Evolutionary conservation across 2,329 filamentous ascomycete species (phyloP).

Genomic region (Elsinoe necatrix): DNA sequence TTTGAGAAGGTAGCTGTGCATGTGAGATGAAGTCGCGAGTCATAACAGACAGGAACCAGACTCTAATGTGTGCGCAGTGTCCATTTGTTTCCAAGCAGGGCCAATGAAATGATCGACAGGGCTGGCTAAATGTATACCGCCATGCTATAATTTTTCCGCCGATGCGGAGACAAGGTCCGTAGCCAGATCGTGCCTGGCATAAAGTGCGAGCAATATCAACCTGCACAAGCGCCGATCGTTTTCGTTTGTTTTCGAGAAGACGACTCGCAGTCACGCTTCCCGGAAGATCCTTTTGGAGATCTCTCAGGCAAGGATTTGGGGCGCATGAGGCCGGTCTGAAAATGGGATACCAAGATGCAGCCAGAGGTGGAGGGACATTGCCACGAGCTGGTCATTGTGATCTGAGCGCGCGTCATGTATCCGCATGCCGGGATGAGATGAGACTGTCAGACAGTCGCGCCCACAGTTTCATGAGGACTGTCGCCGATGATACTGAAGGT

Average conservation of each 20-base stretch:
- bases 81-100: not conserved
- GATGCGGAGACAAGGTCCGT: constrained; percentile 10
- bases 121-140: constrained; percentile 8
- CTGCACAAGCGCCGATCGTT: constrained; percentile 8
- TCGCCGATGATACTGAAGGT: not conserved
- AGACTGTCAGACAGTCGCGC: not conserved
- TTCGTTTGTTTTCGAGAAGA: not conserved
- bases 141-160: constrained; percentile 5
- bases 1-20: not conserved
- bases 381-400: not conserved
- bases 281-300: constrained; percentile 5
- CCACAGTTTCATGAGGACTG: not conserved
- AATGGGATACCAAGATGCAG: not conserved
- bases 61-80: not conserved
- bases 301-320: not conserved
- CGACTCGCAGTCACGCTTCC: constrained; percentile 10
- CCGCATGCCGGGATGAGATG: not conserved
- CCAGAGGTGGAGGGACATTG: not conserved
- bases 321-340: not conserved
- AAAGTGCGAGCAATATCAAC: not conserved
- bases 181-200: constrained; percentile 9
- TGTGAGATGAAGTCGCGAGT: constrained; percentile 9
- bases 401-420: not conserved
- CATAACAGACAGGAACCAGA: not conserved
- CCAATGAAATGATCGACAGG: constrained; percentile 2